A percentile compares a stretch with the other conserved stretches of the same genome.
Evolutionary conservation across 176 grass and related monocot species (phyloP).

Genomic region (Pontederia crassipes): DNA sequence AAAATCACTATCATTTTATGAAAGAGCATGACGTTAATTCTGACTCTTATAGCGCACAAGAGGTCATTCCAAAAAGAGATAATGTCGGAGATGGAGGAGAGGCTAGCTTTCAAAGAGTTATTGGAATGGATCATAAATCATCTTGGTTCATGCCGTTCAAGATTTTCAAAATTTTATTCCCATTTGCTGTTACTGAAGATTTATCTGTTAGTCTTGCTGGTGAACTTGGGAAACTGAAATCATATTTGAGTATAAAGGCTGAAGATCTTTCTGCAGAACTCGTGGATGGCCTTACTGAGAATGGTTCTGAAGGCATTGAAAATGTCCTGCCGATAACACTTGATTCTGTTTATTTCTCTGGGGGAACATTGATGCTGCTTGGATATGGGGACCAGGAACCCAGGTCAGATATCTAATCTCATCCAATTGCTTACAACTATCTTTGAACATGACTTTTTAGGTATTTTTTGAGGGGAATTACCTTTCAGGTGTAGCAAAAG

Average conservation of each 20-base stretch:
- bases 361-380: constrained; percentile 81
- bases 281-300: constrained; percentile 42
- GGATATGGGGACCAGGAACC: constrained; percentile 89
- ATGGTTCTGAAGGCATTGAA: constrained; percentile 38
- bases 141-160: constrained; percentile 40
- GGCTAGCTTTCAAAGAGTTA: constrained; percentile 5
- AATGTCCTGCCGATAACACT: constrained; percentile 57
- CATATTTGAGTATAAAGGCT: constrained; percentile 45
- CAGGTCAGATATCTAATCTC: constrained; percentile 28
- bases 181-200: constrained; percentile 19
- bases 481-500: no score
- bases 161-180: constrained; percentile 19
- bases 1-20: constrained; percentile 16
- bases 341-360: constrained; percentile 84
- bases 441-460: no score
- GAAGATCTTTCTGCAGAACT: constrained; percentile 56
- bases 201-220: constrained; percentile 31
- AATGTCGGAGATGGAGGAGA: constrained; percentile 20
- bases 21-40: constrained; percentile 10
- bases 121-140: constrained; percentile 34
- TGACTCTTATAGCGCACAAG: constrained; percentile 10
- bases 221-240: constrained; percentile 56
- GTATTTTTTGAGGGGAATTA: no score
- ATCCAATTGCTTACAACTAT: background rate
- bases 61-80: background rate